Percentiles rank a stretch among this genome's conserved stretches.
These are phyloP conservation scores for Aphanomyces astaci DNA, from an alignment of 352 stramenopile species.

Conservation along the genomic window DNA sequence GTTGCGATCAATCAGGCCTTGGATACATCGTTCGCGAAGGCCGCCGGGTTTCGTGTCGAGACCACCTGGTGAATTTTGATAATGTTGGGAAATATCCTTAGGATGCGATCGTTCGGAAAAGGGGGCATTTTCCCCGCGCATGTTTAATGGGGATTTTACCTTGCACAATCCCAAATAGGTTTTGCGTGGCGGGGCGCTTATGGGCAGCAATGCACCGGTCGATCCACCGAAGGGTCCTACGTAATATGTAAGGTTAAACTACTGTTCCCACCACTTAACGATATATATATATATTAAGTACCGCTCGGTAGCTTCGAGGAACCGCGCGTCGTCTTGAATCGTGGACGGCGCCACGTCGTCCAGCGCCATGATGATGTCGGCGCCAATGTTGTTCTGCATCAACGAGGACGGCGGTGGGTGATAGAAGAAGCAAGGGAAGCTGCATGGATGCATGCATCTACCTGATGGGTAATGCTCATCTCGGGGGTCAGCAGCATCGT, in stretches of 20 bases:
- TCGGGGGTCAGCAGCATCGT: constrained; percentile 93
- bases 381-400: constrained; percentile 90
- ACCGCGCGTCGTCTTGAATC: constrained; percentile 77
- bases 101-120: no score
- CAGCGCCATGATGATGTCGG: constrained; percentile 98
- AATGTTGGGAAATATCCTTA: no score
- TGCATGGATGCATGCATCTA: neutral
- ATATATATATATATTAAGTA: no score
- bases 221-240: constrained; percentile 87
- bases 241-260: neutral
- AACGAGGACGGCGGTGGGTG: neutral
- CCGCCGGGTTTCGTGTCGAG: constrained; percentile 87
- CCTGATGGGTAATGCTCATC: constrained; percentile 81
- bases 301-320: constrained; percentile 86
- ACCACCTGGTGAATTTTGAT: no score
- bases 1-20: constrained; percentile 81
- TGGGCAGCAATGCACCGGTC: constrained; percentile 93
- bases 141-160: no score
- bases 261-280: no score
- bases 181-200: constrained; percentile 78
- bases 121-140: no score
- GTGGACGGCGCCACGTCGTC: constrained; percentile 95
- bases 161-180: constrained; percentile 96
- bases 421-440: neutral
- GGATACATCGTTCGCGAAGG: constrained; percentile 90